Percentiles rank a stretch among this genome's conserved stretches.
Evolutionary conservation across 805 yeast species (phyloP).

Genomic region (Osmozyma mogii): DNA sequence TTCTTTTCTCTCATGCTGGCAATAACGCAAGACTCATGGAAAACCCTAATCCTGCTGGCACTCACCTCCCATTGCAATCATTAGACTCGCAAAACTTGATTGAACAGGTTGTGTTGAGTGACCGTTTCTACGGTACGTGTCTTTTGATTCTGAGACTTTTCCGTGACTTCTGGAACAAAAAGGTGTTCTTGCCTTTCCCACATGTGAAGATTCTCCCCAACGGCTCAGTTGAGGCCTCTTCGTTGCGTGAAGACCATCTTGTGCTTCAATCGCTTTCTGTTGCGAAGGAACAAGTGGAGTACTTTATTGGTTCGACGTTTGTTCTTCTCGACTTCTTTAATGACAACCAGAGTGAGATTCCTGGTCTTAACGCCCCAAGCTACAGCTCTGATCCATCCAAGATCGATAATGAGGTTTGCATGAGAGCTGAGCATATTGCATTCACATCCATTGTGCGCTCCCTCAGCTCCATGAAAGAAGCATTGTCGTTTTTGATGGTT

Average conservation of each 20-base stretch:
- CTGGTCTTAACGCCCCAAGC: slow-evolving; percentile 53
- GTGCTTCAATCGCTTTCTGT: slow-evolving; percentile 39
- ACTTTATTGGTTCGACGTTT: slow-evolving; percentile 60
- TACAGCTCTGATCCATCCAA: slow-evolving; percentile 42
- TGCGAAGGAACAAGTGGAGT: slow-evolving; percentile 49
- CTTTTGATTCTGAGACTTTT: slow-evolving; percentile 71
- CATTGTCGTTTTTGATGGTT: slow-evolving; percentile 78
- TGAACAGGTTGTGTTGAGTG: slow-evolving; percentile 80
- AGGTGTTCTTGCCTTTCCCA: slow-evolving; percentile 49
- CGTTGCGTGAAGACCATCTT: slow-evolving; percentile 36
- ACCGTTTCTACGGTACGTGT: slow-evolving; percentile 84
- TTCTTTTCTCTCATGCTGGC: slow-evolving; percentile 47
- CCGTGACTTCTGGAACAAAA: slow-evolving; percentile 69
- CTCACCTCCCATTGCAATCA: slow-evolving; percentile 9
- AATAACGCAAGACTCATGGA: slow-evolving; percentile 38
- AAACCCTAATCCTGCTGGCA: slow-evolving; percentile 5
- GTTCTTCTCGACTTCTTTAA: slow-evolving; percentile 64
- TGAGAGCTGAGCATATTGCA: slow-evolving; percentile 88
- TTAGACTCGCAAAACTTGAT: slow-evolving; percentile 34
- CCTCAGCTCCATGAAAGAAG: slow-evolving; percentile 76
- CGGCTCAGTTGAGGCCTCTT: slow-evolving; percentile 32
- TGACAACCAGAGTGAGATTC: slow-evolving; percentile 53
- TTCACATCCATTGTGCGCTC: slow-evolving; percentile 70
- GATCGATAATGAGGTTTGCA: slow-evolving; percentile 56
- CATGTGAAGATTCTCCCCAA: slow-evolving; percentile 28